phyloP scores from a whole-genome alignment of 306 rosid genomes.

The Lablab purpureus region DNA sequence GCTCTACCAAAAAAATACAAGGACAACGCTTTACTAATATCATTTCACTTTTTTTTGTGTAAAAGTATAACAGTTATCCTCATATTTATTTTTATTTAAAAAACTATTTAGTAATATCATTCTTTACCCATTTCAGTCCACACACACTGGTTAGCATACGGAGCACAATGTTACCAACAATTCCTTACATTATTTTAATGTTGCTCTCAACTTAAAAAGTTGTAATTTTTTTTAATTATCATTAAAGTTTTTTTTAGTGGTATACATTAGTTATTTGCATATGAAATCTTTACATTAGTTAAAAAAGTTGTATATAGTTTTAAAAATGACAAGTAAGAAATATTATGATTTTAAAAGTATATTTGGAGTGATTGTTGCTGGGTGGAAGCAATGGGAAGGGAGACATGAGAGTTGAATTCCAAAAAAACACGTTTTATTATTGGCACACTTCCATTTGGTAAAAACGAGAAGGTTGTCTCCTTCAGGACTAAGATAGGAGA shows the following conservation, averaged over 20 bases:
- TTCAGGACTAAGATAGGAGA: slow-evolving; percentile 22
- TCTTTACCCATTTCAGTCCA: neutral
- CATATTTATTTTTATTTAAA: neutral
- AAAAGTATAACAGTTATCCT: neutral
- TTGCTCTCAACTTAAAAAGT: no score
- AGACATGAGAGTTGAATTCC: neutral
- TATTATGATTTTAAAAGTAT: neutral
- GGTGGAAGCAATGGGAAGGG: neutral
- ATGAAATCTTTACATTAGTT: no score
- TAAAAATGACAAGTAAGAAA: neutral
- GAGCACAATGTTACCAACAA: no score
- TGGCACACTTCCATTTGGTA: neutral
- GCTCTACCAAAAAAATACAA: neutral
- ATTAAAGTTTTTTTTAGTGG: no score
- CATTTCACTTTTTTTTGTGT: neutral
- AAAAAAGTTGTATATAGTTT: neutral
- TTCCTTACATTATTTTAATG: neutral
- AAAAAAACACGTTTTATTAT: slow-evolving; percentile 32
- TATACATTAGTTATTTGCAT: no score
- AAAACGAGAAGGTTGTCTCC: slow-evolving; percentile 1
- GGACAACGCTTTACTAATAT: no score
- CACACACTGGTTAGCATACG: neutral
- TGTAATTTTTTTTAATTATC: no score
- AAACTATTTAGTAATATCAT: neutral
- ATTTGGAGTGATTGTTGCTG: neutral